Conservation (phyloP, 805 yeast species). For the Helenozyma baotianmanensis region DNA sequence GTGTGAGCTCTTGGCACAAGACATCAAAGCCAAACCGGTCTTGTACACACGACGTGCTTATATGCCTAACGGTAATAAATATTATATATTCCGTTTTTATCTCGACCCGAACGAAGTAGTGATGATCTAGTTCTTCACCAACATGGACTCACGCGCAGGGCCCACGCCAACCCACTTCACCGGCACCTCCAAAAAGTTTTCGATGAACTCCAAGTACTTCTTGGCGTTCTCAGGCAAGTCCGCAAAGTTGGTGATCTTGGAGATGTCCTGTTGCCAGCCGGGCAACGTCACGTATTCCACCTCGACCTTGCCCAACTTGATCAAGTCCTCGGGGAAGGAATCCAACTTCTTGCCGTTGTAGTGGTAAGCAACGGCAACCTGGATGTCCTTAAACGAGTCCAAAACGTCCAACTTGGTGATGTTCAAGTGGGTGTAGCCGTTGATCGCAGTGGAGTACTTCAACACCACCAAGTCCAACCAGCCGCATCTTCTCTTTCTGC, state of each 20-base stretch:
- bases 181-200: constrained; percentile 77
- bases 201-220: constrained; percentile 79
- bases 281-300: constrained; percentile 89
- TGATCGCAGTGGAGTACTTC: constrained; percentile 84
- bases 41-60: too few species aligned
- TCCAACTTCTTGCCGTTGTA: constrained; percentile 70
- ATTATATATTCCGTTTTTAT: too few species aligned
- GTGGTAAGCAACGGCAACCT: constrained; percentile 81
- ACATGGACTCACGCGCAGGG: constrained; percentile 93
- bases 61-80: too few species aligned
- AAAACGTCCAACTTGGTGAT: constrained; percentile 94
- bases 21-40: too few species aligned
- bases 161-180: constrained; percentile 98
- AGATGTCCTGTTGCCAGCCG: constrained; percentile 89
- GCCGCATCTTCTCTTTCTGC: constrained; percentile 98
- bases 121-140: constrained; percentile 50
- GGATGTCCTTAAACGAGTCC: constrained; percentile 82
- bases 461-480: constrained; percentile 97
- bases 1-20: too few species aligned
- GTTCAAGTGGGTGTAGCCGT: constrained; percentile 92
- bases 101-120: too few species aligned
- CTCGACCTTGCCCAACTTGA: constrained; percentile 78
- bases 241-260: constrained; percentile 60
- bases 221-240: constrained; percentile 87
- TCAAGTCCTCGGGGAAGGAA: constrained; percentile 90